A percentile compares a stretch with the other conserved stretches of the same genome.
Evolutionary conservation across 371 early-diverging fungal genomes (phyloP).

Genomic region (Rhizopus arrhizus): DNA sequence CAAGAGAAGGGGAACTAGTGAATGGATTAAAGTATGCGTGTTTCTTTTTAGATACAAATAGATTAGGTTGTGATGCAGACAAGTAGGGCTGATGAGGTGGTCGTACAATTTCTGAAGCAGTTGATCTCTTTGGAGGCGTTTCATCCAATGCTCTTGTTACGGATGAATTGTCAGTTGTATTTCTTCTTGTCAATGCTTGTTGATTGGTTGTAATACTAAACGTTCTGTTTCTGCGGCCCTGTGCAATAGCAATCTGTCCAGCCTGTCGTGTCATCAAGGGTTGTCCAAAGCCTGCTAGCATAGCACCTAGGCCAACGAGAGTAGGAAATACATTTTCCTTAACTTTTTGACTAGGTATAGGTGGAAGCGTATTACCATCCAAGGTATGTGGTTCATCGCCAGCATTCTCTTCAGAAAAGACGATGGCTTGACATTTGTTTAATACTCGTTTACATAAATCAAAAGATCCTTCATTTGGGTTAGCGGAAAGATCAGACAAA

Average conservation of each 20-base stretch:
- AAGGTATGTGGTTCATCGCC: neutral
- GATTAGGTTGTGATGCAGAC: conserved; percentile 48
- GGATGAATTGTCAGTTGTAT: conserved; percentile 16
- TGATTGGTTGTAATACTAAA: conserved; percentile 30
- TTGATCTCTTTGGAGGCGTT: neutral
- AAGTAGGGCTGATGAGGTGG: conserved; percentile 13
- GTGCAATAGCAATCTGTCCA: conserved; percentile 76
- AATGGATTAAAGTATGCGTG: conserved; percentile 39
- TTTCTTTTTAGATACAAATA: conserved; percentile 33
- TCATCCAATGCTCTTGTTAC: neutral
- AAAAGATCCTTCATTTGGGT: conserved; percentile 68
- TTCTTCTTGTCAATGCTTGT: conserved; percentile 15
- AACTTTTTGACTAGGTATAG: conserved; percentile 54
- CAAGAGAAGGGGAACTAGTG: conserved; percentile 52
- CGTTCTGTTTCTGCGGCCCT: conserved; percentile 68
- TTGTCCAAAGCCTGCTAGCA: conserved; percentile 72
- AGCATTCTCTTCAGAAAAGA: conserved; percentile 64
- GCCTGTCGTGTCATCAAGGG: conserved; percentile 71
- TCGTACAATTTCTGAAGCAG: conserved; percentile 3
- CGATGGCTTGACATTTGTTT: conserved; percentile 80
- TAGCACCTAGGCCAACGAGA: conserved; percentile 82
- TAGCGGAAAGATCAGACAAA: conserved; percentile 67
- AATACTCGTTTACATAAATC: conserved; percentile 80
- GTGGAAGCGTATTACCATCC: conserved; percentile 37
- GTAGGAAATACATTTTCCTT: conserved; percentile 79